Conservation (phyloP, 495 filamentous ascomycete genomes). For the Bacidia gigantensis region DNA sequence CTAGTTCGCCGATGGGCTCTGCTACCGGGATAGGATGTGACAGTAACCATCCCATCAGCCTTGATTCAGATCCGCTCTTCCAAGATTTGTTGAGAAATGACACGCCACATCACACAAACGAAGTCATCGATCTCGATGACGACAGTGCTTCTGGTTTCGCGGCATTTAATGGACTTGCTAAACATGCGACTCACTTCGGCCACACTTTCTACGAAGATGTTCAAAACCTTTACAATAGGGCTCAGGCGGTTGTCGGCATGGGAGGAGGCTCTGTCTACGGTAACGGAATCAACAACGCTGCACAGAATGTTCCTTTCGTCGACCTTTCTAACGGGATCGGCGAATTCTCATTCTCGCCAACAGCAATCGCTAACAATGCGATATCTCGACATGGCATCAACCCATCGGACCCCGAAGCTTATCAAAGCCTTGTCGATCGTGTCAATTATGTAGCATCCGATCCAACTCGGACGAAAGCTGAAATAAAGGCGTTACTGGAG, state of each 20-base stretch:
- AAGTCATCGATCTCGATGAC: neutral
- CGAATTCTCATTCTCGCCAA: neutral
- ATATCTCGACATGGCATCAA: slow-evolving; percentile 11
- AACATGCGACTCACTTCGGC: slow-evolving; percentile 4
- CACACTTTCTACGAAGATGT: slow-evolving; percentile 7
- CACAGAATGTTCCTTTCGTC: neutral
- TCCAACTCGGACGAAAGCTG: slow-evolving; percentile 43
- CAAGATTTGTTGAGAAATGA: slow-evolving; percentile 1
- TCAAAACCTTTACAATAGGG: slow-evolving; percentile 9
- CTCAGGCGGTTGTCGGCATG: slow-evolving; percentile 8
- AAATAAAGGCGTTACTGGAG: slow-evolving; percentile 53
- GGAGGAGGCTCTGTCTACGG: slow-evolving; percentile 10
- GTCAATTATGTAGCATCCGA: slow-evolving; percentile 30
- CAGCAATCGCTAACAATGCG: slow-evolving; percentile 5
- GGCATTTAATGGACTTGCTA: too few species aligned
- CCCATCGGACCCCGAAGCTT: slow-evolving; percentile 10
- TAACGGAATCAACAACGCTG: neutral
- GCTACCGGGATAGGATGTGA: neutral
- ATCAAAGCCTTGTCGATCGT: slow-evolving; percentile 19
- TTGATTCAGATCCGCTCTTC: slow-evolving; percentile 1
- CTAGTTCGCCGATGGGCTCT: neutral
- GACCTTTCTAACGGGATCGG: neutral
- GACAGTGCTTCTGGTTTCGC: too few species aligned
- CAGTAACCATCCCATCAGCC: neutral
- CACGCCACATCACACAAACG: slow-evolving; percentile 6